Evolutionary conservation across 305 asterid species (phyloP).

Genomic region (Fraxinus ornus): DNA sequence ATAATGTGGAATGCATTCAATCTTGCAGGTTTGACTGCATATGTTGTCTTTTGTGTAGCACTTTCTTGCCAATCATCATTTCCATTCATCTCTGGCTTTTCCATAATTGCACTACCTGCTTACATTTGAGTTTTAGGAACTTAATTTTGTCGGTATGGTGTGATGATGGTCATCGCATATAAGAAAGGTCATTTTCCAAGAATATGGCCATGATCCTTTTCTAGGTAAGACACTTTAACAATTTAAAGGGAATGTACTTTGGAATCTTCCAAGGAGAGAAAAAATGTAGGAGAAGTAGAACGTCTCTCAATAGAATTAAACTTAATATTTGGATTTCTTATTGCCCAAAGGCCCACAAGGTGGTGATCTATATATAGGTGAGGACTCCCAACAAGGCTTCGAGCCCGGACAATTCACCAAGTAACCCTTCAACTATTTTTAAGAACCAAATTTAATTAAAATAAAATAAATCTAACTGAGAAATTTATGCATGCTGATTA

Average conservation of each 20-base stretch:
- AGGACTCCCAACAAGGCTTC: neutral
- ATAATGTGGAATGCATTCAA: constrained; percentile 81
- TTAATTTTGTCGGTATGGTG: neutral
- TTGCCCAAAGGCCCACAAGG: neutral
- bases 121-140: constrained; percentile 1
- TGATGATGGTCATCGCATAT: neutral
- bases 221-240: neutral
- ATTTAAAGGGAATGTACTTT: neutral
- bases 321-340: neutral
- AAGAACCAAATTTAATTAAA: neutral
- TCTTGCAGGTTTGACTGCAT: constrained; percentile 45
- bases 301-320: neutral
- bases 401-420: neutral
- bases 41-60: neutral
- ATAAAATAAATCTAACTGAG: neutral
- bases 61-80: constrained; percentile 4
- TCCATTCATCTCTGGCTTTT: constrained; percentile 1
- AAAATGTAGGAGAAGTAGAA: neutral
- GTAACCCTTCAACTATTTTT: neutral
- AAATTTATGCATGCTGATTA: neutral
- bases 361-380: neutral
- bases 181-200: neutral
- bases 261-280: neutral
- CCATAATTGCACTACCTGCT: neutral
- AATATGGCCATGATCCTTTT: neutral